Base-by-base conservation (phyloP, 345 rosid species). In the Euclidium syriacum region DNA sequence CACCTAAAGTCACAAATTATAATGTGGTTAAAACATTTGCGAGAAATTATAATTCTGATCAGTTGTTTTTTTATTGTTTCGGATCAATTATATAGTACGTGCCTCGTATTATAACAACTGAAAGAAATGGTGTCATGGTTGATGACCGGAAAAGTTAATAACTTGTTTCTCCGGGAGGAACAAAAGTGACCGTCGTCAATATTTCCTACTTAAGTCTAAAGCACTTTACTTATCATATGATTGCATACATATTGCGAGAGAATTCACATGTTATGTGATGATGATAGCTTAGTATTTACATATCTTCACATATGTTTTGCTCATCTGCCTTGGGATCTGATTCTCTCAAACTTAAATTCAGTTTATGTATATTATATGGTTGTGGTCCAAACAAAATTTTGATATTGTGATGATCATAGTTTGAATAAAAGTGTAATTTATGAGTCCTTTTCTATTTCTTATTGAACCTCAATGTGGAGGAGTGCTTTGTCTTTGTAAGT, bases 361-460 rank as follows among this genome's bases (percentile, higher is more conserved):
- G 26, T 39, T 58, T 33, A n/a, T 6, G 7, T 22, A 8, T 68
- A 24, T 24, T 30, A 22, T 50, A 40, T 47, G 15, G 34, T 41
- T 16, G 72, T 68, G 73, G 73, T 68, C 73, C 73, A 68, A 68
- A 68, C 73, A 68, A 68, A 59, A 15, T 39, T 41, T 27, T 49
- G 49, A 68, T 68, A 29, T 32, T 49, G 60, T 58, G 53, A 68
- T 58, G 52, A 51, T 59, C 10, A 51, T 32, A 38, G 11, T 40
- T 68, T 35, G 40, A 58, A 19, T 32, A 40, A 32, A 58, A 58
- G 43, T 4, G 30, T 48, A 20, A 38, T 40, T 48, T 47, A 27
- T 10, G 9, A 56, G 48, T 36, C 49, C 5, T 56, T 47, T 29
- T 19, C n/a, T 10, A 18, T 14, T 26, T 57, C 40, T 58, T 58